phyloP scores from a whole-genome alignment of 1,139 yeast species.

The Suhomyces choctaworum region DNA sequence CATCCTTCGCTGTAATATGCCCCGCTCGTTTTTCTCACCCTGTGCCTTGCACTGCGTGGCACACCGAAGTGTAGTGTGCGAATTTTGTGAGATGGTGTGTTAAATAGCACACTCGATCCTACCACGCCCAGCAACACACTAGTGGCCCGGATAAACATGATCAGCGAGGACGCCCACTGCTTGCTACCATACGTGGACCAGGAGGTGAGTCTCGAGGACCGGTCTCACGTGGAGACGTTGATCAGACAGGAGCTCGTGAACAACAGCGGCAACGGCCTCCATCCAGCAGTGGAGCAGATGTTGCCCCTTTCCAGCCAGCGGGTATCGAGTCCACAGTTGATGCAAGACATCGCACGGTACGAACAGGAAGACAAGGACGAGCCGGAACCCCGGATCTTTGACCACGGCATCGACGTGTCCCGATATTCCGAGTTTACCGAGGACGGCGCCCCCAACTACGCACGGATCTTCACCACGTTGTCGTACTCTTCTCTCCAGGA shows the following conservation, averaged over 20 bases:
- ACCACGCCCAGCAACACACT: no score
- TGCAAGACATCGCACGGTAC: constrained; percentile 31
- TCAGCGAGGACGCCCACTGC: no score
- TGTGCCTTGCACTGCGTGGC: no score
- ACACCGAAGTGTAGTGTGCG: no score
- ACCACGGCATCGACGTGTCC: constrained; percentile 32
- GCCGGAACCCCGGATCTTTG: constrained; percentile 18
- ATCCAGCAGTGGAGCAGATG: constrained; percentile 32
- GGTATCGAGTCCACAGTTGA: constrained; percentile 19
- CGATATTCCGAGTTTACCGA: constrained; percentile 28
- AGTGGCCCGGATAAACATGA: no score
- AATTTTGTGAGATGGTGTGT: no score
- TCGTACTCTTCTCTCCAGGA: constrained; percentile 34
- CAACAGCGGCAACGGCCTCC: constrained; percentile 17
- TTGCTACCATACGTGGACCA: constrained; percentile 2
- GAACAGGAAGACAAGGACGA: constrained; percentile 30
- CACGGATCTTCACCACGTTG: constrained; percentile 32
- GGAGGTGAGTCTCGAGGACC: constrained; percentile 30
- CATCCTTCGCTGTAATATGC: no score
- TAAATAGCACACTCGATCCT: no score
- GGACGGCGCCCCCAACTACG: constrained; percentile 18
- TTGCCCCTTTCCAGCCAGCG: constrained; percentile 23
- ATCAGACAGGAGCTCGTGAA: constrained; percentile 18
- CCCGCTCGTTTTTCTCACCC: no score
- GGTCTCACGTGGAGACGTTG: constrained; percentile 37